Evolutionary conservation across 352 stramenopile genomes (phyloP).

Genomic region (Pythium sp.): DNA sequence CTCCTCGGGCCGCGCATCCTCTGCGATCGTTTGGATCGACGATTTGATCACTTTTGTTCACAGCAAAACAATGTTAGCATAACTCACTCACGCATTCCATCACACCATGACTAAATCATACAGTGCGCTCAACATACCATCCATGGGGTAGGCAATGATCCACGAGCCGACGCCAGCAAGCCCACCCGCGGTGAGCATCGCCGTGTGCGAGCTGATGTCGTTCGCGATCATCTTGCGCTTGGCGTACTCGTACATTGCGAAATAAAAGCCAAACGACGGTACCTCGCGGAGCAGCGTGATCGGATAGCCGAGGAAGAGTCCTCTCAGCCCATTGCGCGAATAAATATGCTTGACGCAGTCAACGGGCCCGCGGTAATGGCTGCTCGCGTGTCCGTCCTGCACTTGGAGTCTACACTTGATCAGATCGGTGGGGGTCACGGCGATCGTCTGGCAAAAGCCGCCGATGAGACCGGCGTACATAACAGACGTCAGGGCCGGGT

Average conservation of each 20-base stretch:
- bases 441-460: slow-evolving; percentile 76
- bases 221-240: slow-evolving; percentile 70
- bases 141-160: slow-evolving; percentile 78
- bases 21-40: slow-evolving; percentile 75
- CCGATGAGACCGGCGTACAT: slow-evolving; percentile 64
- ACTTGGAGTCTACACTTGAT: slow-evolving; percentile 86
- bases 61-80: not conserved
- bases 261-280: slow-evolving; percentile 84
- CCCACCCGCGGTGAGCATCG: slow-evolving; percentile 81
- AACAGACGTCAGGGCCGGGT: slow-evolving; percentile 62
- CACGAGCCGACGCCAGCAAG: slow-evolving; percentile 75
- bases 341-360: slow-evolving; percentile 81
- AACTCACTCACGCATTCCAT: slow-evolving; percentile 3
- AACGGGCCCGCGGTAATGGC: slow-evolving; percentile 58
- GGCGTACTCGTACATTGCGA: slow-evolving; percentile 75
- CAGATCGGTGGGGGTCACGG: slow-evolving; percentile 72
- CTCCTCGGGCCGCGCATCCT: slow-evolving; percentile 49
- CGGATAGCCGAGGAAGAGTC: slow-evolving; percentile 72
- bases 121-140: slow-evolving; percentile 37
- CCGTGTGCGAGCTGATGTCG: slow-evolving; percentile 52
- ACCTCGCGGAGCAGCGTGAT: slow-evolving; percentile 76
- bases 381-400: slow-evolving; percentile 59
- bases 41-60: slow-evolving; percentile 71
- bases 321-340: slow-evolving; percentile 47
- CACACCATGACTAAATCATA: not conserved